Percentiles rank a stretch among this genome's conserved stretches.
These are phyloP conservation scores for Polymyxa betae DNA, from an alignment of 208 protist species.

Conservation along the genomic window DNA sequence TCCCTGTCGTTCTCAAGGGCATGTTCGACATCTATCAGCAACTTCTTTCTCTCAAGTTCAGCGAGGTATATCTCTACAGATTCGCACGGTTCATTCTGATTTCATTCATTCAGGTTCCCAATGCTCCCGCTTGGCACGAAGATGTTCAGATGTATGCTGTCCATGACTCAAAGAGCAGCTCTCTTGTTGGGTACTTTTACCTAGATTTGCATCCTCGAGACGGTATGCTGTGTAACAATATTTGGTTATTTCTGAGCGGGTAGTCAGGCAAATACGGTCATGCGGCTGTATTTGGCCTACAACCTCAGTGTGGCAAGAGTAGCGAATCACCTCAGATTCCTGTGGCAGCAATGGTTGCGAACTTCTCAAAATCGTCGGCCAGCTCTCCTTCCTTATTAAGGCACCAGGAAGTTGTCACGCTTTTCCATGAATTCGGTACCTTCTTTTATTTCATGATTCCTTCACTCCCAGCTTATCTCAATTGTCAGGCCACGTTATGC, in stretches of 20 bases:
- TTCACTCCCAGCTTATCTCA: neutral
- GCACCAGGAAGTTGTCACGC: conserved; percentile 56
- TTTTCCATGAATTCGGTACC: conserved; percentile 51
- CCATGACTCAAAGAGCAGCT: neutral
- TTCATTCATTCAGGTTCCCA: neutral
- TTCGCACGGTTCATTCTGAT: neutral
- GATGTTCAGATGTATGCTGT: conserved; percentile 47
- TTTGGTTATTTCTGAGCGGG: neutral
- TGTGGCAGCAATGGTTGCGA: conserved; percentile 43
- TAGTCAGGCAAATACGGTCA: conserved; percentile 25
- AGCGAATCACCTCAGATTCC: conserved; percentile 31
- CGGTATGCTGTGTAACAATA: neutral
- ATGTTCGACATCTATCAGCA: conserved; percentile 47
- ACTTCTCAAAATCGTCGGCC: conserved; percentile 32
- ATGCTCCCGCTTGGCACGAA: conserved; percentile 33
- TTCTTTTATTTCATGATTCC: neutral
- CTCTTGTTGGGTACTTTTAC: conserved; percentile 53
- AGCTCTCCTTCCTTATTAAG: neutral
- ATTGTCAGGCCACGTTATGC: conserved; percentile 51
- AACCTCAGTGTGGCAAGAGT: neutral
- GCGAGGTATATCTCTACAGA: neutral
- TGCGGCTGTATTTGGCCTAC: conserved; percentile 49
- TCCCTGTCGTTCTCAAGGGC: conserved; percentile 45
- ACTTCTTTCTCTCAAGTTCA: conserved; percentile 52
- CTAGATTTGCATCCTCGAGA: conserved; percentile 46